A percentile compares a stretch with the other conserved stretches of the same genome.
phyloP scores from a whole-genome alignment of 1,284 basidiomycete genomes.

The Austroboletus olivaceoglutinosus region DNA sequence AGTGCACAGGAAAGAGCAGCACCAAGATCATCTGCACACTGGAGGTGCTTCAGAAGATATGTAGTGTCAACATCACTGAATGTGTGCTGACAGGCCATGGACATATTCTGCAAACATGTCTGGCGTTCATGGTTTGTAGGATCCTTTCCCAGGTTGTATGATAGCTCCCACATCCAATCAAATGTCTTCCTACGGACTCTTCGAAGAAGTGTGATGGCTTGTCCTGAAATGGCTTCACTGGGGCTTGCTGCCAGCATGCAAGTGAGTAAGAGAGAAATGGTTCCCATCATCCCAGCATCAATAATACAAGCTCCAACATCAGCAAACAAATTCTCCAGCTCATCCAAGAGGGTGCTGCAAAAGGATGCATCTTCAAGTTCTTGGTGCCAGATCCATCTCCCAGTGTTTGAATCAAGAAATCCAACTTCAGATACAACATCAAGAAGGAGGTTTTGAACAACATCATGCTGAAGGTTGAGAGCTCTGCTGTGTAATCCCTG shows the following conservation, averaged over 20 bases:
- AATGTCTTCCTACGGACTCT: slow-evolving; percentile 32
- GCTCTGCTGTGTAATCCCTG: slow-evolving; percentile 36
- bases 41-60: background rate
- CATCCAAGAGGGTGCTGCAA: slow-evolving; percentile 30
- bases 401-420: slow-evolving; percentile 10
- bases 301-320: slow-evolving; percentile 38
- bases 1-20: slow-evolving; percentile 32
- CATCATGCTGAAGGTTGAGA: slow-evolving; percentile 37
- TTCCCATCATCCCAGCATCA: slow-evolving; percentile 35
- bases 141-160: background rate
- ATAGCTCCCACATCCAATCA: slow-evolving; percentile 34
- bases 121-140: too few relatives aligned
- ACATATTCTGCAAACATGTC: slow-evolving; percentile 4
- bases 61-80: background rate
- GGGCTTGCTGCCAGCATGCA: slow-evolving; percentile 35
- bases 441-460: slow-evolving; percentile 38
- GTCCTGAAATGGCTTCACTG: slow-evolving; percentile 1
- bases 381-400: slow-evolving; percentile 31
- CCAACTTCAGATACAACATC: slow-evolving; percentile 45
- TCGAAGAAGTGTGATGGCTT: slow-evolving; percentile 27
- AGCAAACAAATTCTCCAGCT: slow-evolving; percentile 28
- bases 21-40: slow-evolving; percentile 18
- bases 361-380: slow-evolving; percentile 33
- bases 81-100: slow-evolving; percentile 35
- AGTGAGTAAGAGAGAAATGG: slow-evolving; percentile 31